These are phyloP conservation scores for Penicillium paxilli DNA, from an alignment of 495 filamentous ascomycete species.

Conservation along the genomic window DNA sequence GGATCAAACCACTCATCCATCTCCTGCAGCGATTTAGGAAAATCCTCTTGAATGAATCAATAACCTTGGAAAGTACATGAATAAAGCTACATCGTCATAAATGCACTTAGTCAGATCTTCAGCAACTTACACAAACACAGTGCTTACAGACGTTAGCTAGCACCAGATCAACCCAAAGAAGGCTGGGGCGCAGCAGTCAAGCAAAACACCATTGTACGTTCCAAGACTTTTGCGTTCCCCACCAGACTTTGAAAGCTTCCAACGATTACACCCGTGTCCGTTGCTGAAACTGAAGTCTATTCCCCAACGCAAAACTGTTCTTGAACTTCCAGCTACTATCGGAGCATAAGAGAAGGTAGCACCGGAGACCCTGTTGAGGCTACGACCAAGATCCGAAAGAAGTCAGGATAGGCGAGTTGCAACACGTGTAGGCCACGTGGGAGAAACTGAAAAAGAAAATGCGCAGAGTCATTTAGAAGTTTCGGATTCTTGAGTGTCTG, in stretches of 20 bases:
- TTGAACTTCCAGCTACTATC: constrained; percentile 7
- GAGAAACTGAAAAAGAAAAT: background rate
- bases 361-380: constrained; percentile 9
- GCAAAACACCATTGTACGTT: background rate
- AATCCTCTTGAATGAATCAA: background rate
- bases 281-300: background rate
- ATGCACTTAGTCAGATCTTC: constrained; percentile 1
- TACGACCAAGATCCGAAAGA: constrained; percentile 6
- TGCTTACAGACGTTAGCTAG: constrained; percentile 22
- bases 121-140: constrained; percentile 24
- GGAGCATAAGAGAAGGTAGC: constrained; percentile 13
- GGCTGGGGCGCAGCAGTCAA: background rate
- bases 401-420: constrained; percentile 28
- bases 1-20: background rate
- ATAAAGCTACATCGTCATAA: background rate
- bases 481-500: too few relatives aligned
- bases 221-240: background rate
- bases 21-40: background rate
- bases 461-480: too few relatives aligned
- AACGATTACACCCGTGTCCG: background rate
- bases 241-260: background rate
- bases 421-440: constrained; percentile 32
- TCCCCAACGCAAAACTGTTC: background rate
- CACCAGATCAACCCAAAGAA: background rate
- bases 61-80: background rate